A percentile compares a stretch with the other conserved stretches of the same genome.
phyloP scores from a whole-genome alignment of 2,329 filamentous ascomycete species.

The Talaromyces sp. region DNA sequence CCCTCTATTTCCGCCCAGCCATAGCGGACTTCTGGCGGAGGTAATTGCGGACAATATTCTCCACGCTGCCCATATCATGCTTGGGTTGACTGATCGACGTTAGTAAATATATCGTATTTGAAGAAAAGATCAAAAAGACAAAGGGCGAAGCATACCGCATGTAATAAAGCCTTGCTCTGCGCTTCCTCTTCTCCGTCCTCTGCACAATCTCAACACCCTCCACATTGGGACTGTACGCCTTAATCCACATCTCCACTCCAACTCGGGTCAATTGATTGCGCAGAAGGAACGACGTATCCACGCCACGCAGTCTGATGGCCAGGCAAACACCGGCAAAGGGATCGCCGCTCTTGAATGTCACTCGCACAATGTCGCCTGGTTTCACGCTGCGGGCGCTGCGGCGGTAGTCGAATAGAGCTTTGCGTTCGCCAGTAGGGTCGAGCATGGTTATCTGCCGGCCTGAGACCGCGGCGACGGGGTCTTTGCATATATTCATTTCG shows the following conservation, averaged over 20 bases:
- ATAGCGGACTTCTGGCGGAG: constrained; percentile 52
- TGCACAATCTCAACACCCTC: constrained; percentile 92
- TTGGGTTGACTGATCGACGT: constrained; percentile 57
- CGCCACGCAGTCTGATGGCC: constrained; percentile 79
- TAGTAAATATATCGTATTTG: not conserved
- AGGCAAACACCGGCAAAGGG: constrained; percentile 87
- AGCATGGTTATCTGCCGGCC: constrained; percentile 67
- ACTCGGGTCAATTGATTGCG: constrained; percentile 82
- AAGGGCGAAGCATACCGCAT: constrained; percentile 57
- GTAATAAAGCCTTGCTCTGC: constrained; percentile 83
- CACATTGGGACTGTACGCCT: constrained; percentile 87
- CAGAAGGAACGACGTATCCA: constrained; percentile 83
- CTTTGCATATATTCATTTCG: constrained; percentile 40
- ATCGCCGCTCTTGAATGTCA: constrained; percentile 79
- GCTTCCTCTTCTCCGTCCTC: constrained; percentile 76
- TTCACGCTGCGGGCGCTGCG: constrained; percentile 74
- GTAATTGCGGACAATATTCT: constrained; percentile 71
- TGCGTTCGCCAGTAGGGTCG: constrained; percentile 80
- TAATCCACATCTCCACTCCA: constrained; percentile 96
- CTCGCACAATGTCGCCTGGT: constrained; percentile 85
- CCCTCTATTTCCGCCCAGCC: constrained; percentile 26
- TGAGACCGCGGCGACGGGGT: constrained; percentile 67
- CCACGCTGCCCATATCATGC: constrained; percentile 83
- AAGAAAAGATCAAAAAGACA: not conserved
- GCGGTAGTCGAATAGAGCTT: constrained; percentile 70